Evolutionary conservation across 345 rosid genomes (phyloP), one percentile per base, ranked within the genome.

Genomic region (Diplotaxis tenuifolia): DNA sequence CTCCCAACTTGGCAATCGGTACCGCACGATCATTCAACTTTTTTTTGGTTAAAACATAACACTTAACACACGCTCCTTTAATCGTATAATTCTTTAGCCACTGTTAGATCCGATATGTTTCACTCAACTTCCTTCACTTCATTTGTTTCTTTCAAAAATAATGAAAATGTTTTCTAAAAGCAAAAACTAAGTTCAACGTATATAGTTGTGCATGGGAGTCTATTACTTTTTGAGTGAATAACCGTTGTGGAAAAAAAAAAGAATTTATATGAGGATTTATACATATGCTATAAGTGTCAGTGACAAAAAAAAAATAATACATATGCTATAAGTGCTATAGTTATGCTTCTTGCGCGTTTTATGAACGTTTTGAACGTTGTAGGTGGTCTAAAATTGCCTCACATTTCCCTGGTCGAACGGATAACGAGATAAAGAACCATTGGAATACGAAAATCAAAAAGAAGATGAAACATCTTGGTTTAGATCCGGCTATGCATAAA

Each of bases 351-450:
- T 36, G 4, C 64, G 1, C 55, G 28, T 47, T 21, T 61, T 75
- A 53, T 53, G 56, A 14, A 68, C 61, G 50, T 47, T 38, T 72
- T 72, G 64, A 45, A 65, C 49, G 50, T 65, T 3, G 61, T 19
- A 93, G 98, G 81, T 93, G 98, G 98, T 90, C 98, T 2, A 93
- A 90, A 79, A 90, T 93, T 50, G 98, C 98, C 36, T 77, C 96
- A 8, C 89, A 90, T 84, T 85, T 93, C 76, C 88, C 96, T 0
- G 98, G 98, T 12, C 88, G 98, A 8, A 90, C 98, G 1, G 98
- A 93, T 68, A 93, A 93, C 28, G 98, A 93, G 72, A 90, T 93
- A 60, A 93, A 93, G 77, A 93, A 93, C 66, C 98, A 93, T 21
- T 93, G 98, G 98, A 93, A 90, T 40, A 90, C 96, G 1, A 73